These are phyloP conservation scores for Quercus rubra DNA, from an alignment of 306 rosid genomes.

Conservation along the genomic window DNA sequence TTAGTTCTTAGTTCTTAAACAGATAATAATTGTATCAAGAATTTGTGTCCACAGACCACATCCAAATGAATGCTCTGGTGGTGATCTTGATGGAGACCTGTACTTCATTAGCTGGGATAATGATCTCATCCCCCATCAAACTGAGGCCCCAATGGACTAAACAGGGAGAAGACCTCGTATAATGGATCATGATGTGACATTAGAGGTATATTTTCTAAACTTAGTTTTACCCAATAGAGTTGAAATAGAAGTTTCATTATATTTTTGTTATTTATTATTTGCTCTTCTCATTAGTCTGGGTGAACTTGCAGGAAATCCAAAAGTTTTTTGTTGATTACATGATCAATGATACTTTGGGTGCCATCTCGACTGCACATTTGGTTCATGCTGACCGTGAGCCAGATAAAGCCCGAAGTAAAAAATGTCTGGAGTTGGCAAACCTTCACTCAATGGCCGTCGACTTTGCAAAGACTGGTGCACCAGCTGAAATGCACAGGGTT, in stretches of 20 bases:
- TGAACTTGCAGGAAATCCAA: conserved; percentile 66
- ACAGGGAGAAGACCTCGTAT: conserved; percentile 79
- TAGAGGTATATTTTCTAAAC: conserved; percentile 53
- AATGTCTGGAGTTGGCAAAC: conserved; percentile 73
- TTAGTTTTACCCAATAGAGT: neutral
- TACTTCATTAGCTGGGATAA: conserved; percentile 92
- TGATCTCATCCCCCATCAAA: conserved; percentile 68
- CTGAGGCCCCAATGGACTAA: conserved; percentile 75
- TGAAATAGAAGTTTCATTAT: neutral
- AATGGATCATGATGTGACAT: conserved; percentile 74
- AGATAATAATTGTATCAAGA: conserved; percentile 13
- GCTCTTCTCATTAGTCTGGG: conserved; percentile 11
- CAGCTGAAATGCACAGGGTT: conserved; percentile 81
- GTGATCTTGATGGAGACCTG: conserved; percentile 92
- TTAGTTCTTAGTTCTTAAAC: neutral
- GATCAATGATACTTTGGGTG: conserved; percentile 90
- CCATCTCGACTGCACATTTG: conserved; percentile 90
- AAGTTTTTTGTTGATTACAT: conserved; percentile 87
- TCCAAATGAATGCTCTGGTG: conserved; percentile 90
- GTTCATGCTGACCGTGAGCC: conserved; percentile 84
- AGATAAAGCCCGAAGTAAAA: conserved; percentile 58
- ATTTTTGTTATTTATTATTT: neutral
- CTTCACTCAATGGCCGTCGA: conserved; percentile 98
- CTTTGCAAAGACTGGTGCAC: conserved; percentile 94
- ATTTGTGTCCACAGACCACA: conserved; percentile 62